Evolutionary conservation across 2,329 filamentous ascomycete species (phyloP), one percentile per base, ranked within the genome.

Genomic region (Trichoderma citrinoviride): DNA sequence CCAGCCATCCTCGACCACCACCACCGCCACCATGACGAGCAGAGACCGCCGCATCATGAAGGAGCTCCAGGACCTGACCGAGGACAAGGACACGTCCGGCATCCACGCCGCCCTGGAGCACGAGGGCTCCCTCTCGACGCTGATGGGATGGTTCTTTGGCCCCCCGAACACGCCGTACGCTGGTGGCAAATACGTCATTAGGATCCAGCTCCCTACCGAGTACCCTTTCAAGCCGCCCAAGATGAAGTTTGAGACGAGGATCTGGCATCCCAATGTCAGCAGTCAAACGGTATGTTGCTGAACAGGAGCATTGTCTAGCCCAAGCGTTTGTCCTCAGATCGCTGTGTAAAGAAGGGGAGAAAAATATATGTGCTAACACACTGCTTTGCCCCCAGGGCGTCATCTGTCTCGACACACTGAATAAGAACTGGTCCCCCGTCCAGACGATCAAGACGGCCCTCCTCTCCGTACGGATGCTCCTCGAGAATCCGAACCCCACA

Each of bases 251-350:
- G 86, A 90, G 69, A 99, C 95, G 68, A 93, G 90, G 77, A 90
- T 98, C 71, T 99, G 93, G 93, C 95, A 99, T 77, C 95, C 95
- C 40, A 99, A 99, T 74, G 87, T 99, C 79, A 96, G 91, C 83
- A 94, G 90, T 73, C 90, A 95, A 75, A 97, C 93, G 46, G 93
- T 96, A 80, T 73, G 88, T 60, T 60, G 10, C 5, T 37, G 33
- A 10, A 12, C 33, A 4, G 8, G 33, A 10, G 3, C 12, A 4
- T 14, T 14, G 12, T 8, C 29, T 7, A 29, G 5, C 29, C 29
- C 29, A 8, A 7, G 29, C 1, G 7, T 14, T 12, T 14, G 14
- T 29, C 21, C 21, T 27, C 25, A 46, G 43, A n/a, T 19, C 15
- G 27, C 27, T 49, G 27, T 10, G 50, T 12, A 14, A n/a, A 44